These are phyloP conservation scores for Diplosphaera chodatii DNA, from an alignment of 139 green algal species.

Conservation along the genomic window DNA sequence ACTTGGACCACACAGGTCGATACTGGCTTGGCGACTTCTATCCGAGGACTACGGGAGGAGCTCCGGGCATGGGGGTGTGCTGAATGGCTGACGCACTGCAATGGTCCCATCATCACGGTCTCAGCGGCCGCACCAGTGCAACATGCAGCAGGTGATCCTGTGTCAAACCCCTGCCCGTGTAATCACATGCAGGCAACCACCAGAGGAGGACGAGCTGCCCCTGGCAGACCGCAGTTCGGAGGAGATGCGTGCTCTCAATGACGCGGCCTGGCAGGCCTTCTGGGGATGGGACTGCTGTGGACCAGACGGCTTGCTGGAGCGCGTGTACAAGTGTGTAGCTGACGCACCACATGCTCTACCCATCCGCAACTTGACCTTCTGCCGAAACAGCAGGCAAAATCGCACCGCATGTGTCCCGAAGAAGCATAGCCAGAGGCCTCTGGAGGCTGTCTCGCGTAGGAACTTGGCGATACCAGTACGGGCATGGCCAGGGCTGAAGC, in stretches of 20 bases:
- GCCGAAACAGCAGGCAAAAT: too few species aligned
- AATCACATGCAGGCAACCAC: constrained; percentile 2
- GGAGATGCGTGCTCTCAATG: neutral
- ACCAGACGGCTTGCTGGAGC: constrained; percentile 37
- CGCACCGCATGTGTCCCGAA: too few species aligned
- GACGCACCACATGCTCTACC: too few species aligned
- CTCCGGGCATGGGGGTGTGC: neutral
- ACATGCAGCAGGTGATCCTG: too few species aligned
- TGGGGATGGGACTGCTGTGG: constrained; percentile 59
- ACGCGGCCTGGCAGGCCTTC: constrained; percentile 33
- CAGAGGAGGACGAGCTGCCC: neutral
- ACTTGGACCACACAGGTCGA: neutral
- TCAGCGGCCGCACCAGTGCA: too few species aligned
- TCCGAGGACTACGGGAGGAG: neutral
- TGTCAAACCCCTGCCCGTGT: too few species aligned
- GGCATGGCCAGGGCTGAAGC: constrained; percentile 28
- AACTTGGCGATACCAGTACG: neutral
- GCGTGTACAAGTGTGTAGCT: constrained; percentile 34
- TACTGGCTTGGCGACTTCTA: neutral
- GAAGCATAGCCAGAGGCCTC: too few species aligned
- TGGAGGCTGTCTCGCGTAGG: neutral
- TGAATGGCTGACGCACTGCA: neutral
- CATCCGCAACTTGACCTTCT: too few species aligned
- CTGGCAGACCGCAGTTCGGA: neutral
- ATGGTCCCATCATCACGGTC: too few species aligned